These are phyloP conservation scores for Musa schizocarpa DNA, from an alignment of 176 grass and related monocot genomes.

Conservation along the genomic window DNA sequence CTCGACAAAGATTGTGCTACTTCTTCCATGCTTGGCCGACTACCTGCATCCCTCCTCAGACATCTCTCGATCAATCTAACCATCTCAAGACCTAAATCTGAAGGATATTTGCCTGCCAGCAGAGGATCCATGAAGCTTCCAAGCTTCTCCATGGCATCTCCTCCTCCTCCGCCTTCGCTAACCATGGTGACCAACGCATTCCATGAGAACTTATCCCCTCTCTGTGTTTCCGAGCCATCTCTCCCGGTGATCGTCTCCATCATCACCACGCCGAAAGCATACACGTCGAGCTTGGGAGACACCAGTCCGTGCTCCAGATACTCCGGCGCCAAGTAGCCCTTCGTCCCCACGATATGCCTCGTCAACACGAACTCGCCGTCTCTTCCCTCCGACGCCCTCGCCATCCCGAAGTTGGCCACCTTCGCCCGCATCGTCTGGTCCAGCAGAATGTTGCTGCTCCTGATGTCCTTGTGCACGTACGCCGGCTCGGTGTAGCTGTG, in stretches of 20 bases:
- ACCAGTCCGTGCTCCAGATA: conserved; percentile 64
- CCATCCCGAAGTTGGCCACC: conserved; percentile 40
- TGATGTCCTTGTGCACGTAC: conserved; percentile 76
- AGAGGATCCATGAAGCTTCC: conserved; percentile 51
- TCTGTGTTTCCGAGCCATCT: neutral
- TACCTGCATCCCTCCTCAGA: conserved; percentile 15
- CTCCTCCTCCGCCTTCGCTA: conserved; percentile 9
- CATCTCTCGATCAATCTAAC: conserved; percentile 49
- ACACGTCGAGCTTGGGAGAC: conserved; percentile 60
- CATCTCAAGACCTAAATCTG: conserved; percentile 30
- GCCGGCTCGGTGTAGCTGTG: conserved; percentile 44
- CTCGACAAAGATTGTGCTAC: conserved; percentile 35
- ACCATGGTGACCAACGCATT: neutral
- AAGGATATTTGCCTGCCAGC: conserved; percentile 32
- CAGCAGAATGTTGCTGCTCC: conserved; percentile 42
- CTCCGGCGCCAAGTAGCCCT: conserved; percentile 55
- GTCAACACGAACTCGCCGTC: conserved; percentile 45
- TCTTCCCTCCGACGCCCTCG: conserved; percentile 24
- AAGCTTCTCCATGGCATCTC: conserved; percentile 17
- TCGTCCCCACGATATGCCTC: conserved; percentile 40
- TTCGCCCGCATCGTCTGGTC: conserved; percentile 47
- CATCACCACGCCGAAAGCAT: conserved; percentile 61
- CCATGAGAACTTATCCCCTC: neutral
- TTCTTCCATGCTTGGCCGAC: conserved; percentile 45
- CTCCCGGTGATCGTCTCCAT: conserved; percentile 62